phyloP scores from a whole-genome alignment of 2,329 filamentous ascomycete genomes.

The Colletotrichum sp. region DNA sequence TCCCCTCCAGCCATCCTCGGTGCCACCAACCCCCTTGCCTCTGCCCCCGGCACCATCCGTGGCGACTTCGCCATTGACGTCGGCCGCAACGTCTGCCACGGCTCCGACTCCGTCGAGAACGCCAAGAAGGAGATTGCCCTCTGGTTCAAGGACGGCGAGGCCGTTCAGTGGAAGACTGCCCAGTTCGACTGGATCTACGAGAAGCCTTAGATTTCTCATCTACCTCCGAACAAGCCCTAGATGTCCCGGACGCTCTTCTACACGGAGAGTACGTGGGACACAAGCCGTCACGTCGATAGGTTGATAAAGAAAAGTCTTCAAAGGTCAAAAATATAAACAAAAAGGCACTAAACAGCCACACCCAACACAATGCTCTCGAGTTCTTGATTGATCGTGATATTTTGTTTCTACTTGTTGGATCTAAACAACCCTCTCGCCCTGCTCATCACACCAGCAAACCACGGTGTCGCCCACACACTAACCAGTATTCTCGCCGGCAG shows the following conservation, averaged over 20 bases:
- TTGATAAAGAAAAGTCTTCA: conserved; percentile 16
- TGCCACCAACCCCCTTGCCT: conserved; percentile 97
- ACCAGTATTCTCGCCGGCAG: conserved; percentile 77
- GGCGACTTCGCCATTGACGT: conserved; percentile 82
- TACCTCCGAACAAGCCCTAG: not conserved
- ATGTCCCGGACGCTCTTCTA: not conserved
- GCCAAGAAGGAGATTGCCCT: conserved; percentile 99
- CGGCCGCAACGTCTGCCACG: conserved; percentile 99
- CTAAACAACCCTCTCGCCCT: conserved; percentile 36
- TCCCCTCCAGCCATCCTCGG: conserved; percentile 76
- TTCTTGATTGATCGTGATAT: not conserved
- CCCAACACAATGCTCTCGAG: not conserved
- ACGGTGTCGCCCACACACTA: conserved; percentile 90
- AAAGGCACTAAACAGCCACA: conserved; percentile 5
- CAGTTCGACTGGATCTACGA: conserved; percentile 97
- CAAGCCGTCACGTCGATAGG: conserved; percentile 6
- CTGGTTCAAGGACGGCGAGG: conserved; percentile 93
- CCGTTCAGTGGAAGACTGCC: conserved; percentile 83
- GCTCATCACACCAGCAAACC: conserved; percentile 78
- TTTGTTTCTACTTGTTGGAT: conserved; percentile 26
- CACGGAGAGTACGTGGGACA: not conserved
- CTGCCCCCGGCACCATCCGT: conserved; percentile 96
- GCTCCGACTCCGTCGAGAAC: conserved; percentile 97
- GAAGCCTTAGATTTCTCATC: conserved; percentile 62
- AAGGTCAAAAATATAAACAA: conserved; percentile 18